These are phyloP conservation scores for Sclerotinia spermophila DNA, from an alignment of 2,329 filamentous ascomycete species.

Conservation along the genomic window DNA sequence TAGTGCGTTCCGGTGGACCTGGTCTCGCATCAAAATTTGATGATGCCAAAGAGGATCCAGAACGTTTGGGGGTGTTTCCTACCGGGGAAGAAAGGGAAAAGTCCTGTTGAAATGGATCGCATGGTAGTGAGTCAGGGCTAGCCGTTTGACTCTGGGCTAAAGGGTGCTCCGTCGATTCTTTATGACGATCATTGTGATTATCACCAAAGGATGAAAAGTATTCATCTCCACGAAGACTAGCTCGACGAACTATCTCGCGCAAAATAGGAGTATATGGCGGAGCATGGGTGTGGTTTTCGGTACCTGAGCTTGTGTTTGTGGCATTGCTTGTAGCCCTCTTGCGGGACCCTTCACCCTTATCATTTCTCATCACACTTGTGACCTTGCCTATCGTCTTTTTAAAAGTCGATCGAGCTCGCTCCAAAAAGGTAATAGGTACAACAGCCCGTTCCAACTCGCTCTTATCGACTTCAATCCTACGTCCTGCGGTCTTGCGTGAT, in stretches of 20 bases:
- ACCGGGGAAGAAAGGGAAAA: constrained; percentile 9
- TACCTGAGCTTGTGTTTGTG: constrained; percentile 58
- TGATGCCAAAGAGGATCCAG: constrained; percentile 32
- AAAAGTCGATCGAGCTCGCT: constrained; percentile 76
- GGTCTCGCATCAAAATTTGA: constrained; percentile 41
- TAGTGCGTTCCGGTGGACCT: constrained; percentile 38
- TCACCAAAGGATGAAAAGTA: constrained; percentile 49
- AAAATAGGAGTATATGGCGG: constrained; percentile 40
- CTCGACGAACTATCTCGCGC: constrained; percentile 44
- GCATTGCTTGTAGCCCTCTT: constrained; percentile 58
- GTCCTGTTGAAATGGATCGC: constrained; percentile 5
- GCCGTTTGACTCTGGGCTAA: constrained; percentile 48
- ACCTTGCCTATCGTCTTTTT: constrained; percentile 64
- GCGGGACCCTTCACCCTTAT: constrained; percentile 55
- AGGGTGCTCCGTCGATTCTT: constrained; percentile 61
- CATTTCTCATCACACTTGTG: constrained; percentile 44
- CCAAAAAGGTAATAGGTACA: constrained; percentile 80
- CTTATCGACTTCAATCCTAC: constrained; percentile 87
- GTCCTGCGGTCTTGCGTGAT: constrained; percentile 69
- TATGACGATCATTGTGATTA: constrained; percentile 24
- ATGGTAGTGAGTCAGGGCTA: not conserved
- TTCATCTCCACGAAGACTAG: constrained; percentile 58
- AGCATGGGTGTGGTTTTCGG: constrained; percentile 48
- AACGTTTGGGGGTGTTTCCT: constrained; percentile 10
- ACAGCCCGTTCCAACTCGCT: constrained; percentile 88